Evolutionary conservation across 192 early-diverging fungal genomes (phyloP), one percentile per base, ranked within the genome.

Genomic region (Backusella macrospora): DNA sequence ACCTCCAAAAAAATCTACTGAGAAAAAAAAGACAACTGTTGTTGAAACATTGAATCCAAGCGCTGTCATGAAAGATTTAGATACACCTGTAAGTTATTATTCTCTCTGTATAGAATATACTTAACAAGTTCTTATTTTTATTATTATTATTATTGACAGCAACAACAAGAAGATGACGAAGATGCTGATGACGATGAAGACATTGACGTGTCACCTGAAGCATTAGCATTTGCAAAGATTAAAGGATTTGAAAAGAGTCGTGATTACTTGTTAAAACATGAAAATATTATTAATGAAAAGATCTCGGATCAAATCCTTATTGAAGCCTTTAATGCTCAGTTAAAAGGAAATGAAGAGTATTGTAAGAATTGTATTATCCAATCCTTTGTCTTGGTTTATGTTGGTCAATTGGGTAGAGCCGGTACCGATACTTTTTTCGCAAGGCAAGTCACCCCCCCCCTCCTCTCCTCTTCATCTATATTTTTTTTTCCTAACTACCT

Each of bases 371-470:
- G 90, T 70, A 94, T 99, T 23, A 86, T 86, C 49, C 94, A 98
- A 76, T 87, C 90, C 18, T 80, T 95, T 73, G 83, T 96, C 9
- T 83, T 99, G 59, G 93, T 96, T 72, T 99, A 98, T 75, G 92
- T 92, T 72, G 83, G 87, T 18, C 83, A 92, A 44, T 85, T 99
- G 43, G 95, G 96, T 45, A 79, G 85, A 49, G 91, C 94, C 73
- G 97, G 97, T 38, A 88, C 95, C 16, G 85, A 82, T 18, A 76
- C 95, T 29, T 99, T 99, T 76, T 96, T 96, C 79, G 78, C 79
- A 48, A 91, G 93, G 83, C 90, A 85, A 72, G 67, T n/a, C n/a
- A n/a, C n/a, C n/a, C n/a, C n/a, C n/a, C n/a, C n/a, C n/a, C n/a
- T n/a, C n/a, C n/a, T n/a, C n/a, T n/a, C n/a, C n/a, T n/a, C n/a